Conservation (phyloP, 2,329 filamentous ascomycete species). For the Trichoderma sp. region DNA sequence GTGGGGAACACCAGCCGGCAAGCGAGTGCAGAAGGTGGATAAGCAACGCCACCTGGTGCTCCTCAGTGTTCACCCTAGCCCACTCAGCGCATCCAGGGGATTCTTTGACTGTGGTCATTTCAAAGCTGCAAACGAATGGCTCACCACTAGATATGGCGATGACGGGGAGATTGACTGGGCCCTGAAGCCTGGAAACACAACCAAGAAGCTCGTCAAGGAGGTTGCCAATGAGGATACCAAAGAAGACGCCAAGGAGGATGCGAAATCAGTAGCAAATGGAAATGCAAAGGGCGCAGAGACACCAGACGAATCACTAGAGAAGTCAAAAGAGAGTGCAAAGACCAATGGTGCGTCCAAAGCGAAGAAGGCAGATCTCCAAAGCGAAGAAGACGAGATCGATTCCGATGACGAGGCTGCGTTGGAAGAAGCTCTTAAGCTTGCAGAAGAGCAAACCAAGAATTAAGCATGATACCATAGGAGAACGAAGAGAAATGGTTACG, state of each 20-base stretch:
- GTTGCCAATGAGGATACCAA: constrained; percentile 32
- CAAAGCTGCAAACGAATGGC: constrained; percentile 80
- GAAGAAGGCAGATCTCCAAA: not conserved
- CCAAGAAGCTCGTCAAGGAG: constrained; percentile 33
- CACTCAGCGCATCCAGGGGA: constrained; percentile 79
- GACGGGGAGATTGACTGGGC: constrained; percentile 86
- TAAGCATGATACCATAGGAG: not conserved
- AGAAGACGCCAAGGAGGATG: constrained; percentile 31
- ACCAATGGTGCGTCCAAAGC: constrained; percentile 23
- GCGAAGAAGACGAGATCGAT: constrained; percentile 37
- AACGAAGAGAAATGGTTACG: not conserved
- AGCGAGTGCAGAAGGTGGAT: constrained; percentile 75
- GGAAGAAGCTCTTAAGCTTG: constrained; percentile 39
- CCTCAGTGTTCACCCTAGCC: constrained; percentile 87
- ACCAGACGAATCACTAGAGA: not conserved
- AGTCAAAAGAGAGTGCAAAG: not conserved
- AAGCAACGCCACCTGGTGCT: constrained; percentile 76
- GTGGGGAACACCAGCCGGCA: constrained; percentile 85
- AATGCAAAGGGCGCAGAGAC: constrained; percentile 22
- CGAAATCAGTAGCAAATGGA: constrained; percentile 27
- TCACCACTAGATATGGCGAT: constrained; percentile 74
- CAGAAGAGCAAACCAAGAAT: constrained; percentile 31
- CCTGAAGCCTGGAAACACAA: constrained; percentile 45
- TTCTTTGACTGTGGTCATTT: constrained; percentile 87
- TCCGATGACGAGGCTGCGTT: constrained; percentile 43